Base-by-base conservation (phyloP, 75 land plant species). In the Selaginella moellendorffii region DNA sequence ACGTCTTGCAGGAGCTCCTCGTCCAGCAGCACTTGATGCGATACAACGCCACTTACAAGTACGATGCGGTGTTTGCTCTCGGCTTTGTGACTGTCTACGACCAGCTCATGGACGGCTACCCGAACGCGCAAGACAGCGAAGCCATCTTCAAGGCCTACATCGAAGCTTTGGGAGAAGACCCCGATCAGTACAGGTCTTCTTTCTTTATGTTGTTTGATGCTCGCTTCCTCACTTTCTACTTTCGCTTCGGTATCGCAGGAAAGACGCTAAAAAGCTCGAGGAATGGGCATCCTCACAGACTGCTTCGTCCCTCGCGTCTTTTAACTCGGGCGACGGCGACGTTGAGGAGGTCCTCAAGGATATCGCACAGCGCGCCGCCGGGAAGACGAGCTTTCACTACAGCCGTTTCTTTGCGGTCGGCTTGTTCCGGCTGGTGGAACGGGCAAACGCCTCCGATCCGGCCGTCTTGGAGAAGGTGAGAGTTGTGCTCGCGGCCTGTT, bases 381-480 rank as follows among this genome's bases (percentile, higher is more conserved):
- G 81, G 27, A 77, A 83, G 56, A 87, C 80, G 5, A 78, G 58
- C 36, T 95, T 95, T 64, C 85, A 82, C 72, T 95, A 95, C 68
- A 95, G 99, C 62, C 90, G 99, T 26, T 95, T 95, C 77, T 89
- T 95, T 81, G 96, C 99, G 18, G 72, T 95, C 65, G 99, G 99
- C 2, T 72, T 95, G 54, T 95, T 95, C 63, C 81, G 99, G 25
- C 75, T 95, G 23, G 82, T 89, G 59, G 99, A 95, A 68, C 62
- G 83, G 59, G 82, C 99, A 59, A 95, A 89, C 78, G 96, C 96
- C 60, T 81, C 85, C 20, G 99, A 95, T 67, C 99, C 99, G 1
- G 71, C 80, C 0, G 66, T 84, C 21, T 62, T 95, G 30, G 96
- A 89, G 31, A 78, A 90, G 90, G 99, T 88, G 27, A 28, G 54